Conservation (phyloP, 1,284 basidiomycete genomes). For the Pterulicium gracile region DNA sequence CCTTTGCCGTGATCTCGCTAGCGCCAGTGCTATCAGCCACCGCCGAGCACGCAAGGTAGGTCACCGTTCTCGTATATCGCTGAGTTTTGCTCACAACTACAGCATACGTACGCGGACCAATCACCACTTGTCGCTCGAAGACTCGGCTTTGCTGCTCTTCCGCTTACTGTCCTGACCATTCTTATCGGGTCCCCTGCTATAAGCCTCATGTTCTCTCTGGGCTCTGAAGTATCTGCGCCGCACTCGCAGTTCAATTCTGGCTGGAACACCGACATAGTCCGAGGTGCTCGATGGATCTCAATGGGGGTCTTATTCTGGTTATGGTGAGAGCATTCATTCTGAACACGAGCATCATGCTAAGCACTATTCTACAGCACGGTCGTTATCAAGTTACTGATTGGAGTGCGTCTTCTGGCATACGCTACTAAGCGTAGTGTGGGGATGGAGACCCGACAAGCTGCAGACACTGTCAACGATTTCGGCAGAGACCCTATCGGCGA, state of each 20-base stretch:
- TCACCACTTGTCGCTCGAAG: conserved; percentile 90
- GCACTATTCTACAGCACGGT: conserved; percentile 43
- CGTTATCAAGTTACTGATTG: conserved; percentile 81
- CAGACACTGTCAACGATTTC: conserved; percentile 73
- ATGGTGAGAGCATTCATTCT: conserved; percentile 41
- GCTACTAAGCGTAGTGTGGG: conserved; percentile 65
- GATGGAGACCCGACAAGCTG: conserved; percentile 66
- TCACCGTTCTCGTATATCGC: conserved; percentile 1
- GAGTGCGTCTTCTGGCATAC: conserved; percentile 78
- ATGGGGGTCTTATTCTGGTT: conserved; percentile 70
- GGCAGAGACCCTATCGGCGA: conserved; percentile 82
- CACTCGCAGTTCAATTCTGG: conserved; percentile 33
- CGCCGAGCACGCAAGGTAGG: conserved; percentile 59
- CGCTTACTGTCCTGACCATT: conserved; percentile 85
- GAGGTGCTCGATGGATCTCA: conserved; percentile 52
- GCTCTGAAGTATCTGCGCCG: conserved; percentile 25
- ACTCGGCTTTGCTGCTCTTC: conserved; percentile 88
- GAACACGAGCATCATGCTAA: not conserved
- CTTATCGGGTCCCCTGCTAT: conserved; percentile 82
- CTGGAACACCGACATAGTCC: conserved; percentile 36
- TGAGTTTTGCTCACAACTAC: conserved; percentile 7
- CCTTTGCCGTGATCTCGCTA: conserved; percentile 86
- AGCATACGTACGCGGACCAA: conserved; percentile 91
- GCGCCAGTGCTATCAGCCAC: conserved; percentile 63
- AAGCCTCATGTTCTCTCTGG: conserved; percentile 43